Conservation (phyloP, 2,329 filamentous ascomycete species). For the Zymoseptoria pseudotritici region DNA sequence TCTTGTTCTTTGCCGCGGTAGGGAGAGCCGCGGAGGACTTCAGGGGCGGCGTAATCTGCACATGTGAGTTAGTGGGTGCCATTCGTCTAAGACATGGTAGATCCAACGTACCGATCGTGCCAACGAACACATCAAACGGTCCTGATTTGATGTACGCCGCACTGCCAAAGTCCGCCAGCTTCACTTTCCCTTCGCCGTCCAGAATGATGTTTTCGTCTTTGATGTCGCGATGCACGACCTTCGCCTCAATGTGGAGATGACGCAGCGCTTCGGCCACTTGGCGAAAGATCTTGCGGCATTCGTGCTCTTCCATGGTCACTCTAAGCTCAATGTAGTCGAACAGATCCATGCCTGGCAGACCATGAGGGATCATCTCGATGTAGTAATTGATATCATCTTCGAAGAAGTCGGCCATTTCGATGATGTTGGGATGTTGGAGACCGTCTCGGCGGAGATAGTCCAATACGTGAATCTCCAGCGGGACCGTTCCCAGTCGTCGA, state of each 20-base stretch:
- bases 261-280: slow-evolving; percentile 86
- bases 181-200: slow-evolving; percentile 90
- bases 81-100: background rate
- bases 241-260: slow-evolving; percentile 82
- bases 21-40: slow-evolving; percentile 84
- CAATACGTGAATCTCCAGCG: slow-evolving; percentile 91
- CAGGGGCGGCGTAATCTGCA: slow-evolving; percentile 93
- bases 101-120: slow-evolving; percentile 79
- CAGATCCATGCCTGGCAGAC: slow-evolving; percentile 92
- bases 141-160: slow-evolving; percentile 97
- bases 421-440: slow-evolving; percentile 57
- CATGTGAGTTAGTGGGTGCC: background rate
- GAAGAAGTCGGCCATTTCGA: slow-evolving; percentile 63
- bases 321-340: slow-evolving; percentile 98
- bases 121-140: slow-evolving; percentile 97
- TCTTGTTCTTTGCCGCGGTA: slow-evolving; percentile 97
- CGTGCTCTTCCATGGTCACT: slow-evolving; percentile 89
- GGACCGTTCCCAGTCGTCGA: slow-evolving; percentile 84
- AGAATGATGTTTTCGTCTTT: slow-evolving; percentile 98
- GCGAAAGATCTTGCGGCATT: slow-evolving; percentile 89
- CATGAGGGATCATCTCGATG: slow-evolving; percentile 95
- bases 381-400: slow-evolving; percentile 89
- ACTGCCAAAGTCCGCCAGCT: slow-evolving; percentile 96
- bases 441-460: slow-evolving; percentile 78
- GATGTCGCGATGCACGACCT: slow-evolving; percentile 94